These are phyloP conservation scores for Euclidium syriacum DNA, from an alignment of 345 rosid genomes.

Conservation along the genomic window DNA sequence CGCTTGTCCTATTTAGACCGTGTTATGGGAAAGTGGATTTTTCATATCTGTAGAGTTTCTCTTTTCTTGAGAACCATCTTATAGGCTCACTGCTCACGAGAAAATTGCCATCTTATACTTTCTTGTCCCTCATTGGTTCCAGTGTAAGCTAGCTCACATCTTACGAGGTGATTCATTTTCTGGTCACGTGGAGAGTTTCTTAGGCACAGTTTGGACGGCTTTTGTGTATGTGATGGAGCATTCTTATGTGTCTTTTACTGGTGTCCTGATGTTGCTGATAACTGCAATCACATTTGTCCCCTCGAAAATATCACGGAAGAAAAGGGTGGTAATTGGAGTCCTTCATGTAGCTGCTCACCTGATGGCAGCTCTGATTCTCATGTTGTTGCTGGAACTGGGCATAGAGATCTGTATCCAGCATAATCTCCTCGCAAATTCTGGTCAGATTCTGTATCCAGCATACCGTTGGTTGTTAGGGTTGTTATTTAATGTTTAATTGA, in stretches of 20 bases:
- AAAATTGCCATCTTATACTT: neutral
- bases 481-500: no score
- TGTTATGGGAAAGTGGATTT: neutral
- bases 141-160: conserved; percentile 92
- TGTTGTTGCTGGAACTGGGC: conserved; percentile 92
- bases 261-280: conserved; percentile 59
- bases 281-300: conserved; percentile 77
- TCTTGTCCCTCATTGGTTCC: conserved; percentile 23
- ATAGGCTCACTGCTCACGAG: neutral
- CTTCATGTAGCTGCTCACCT: conserved; percentile 92
- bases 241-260: conserved; percentile 77
- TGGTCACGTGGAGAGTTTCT: conserved; percentile 81
- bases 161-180: conserved; percentile 84
- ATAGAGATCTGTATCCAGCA: conserved; percentile 86
- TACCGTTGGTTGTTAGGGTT: neutral
- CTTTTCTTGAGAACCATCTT: conserved; percentile 1
- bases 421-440: conserved; percentile 91
- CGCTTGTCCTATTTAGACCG: neutral
- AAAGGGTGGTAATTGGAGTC: conserved; percentile 63
- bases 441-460: conserved; percentile 34
- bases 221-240: conserved; percentile 63
- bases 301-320: conserved; percentile 77
- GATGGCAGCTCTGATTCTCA: conserved; percentile 81
- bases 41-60: neutral
- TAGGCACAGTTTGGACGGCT: conserved; percentile 68